Evolutionary conservation across 129 eudicot species (phyloP).

Genomic region (Chrysanthemum seticuspe): DNA sequence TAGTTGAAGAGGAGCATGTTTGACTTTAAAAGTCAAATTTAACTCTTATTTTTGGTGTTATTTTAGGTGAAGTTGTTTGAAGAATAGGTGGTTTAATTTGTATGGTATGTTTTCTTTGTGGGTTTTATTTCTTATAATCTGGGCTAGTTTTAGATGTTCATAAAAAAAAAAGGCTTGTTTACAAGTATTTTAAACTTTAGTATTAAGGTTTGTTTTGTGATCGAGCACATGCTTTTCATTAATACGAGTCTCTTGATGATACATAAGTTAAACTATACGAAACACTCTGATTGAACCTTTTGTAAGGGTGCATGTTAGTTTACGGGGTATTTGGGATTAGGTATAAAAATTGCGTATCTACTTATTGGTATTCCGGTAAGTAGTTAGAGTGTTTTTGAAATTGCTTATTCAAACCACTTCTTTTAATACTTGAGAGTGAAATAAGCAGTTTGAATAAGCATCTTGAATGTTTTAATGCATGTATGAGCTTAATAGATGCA

Average conservation of each 20-base stretch:
- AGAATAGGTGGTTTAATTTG: constrained; percentile 12
- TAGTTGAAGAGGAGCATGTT: constrained; percentile 13
- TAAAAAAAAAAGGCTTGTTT: background rate
- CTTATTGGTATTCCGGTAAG: too few relatives aligned
- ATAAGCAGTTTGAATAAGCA: too few relatives aligned
- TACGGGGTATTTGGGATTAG: too few relatives aligned
- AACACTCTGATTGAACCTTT: too few relatives aligned
- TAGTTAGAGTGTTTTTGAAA: too few relatives aligned
- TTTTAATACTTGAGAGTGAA: too few relatives aligned
- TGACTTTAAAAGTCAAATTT: constrained; percentile 21
- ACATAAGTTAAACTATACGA: too few relatives aligned
- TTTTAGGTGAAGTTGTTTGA: background rate
- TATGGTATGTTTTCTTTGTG: background rate
- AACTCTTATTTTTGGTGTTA: background rate
- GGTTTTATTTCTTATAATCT: background rate
- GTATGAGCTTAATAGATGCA: too few relatives aligned
- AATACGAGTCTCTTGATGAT: too few relatives aligned
- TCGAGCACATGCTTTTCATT: background rate
- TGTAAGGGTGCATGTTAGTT: too few relatives aligned
- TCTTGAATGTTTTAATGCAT: background rate
- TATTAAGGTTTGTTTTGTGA: background rate
- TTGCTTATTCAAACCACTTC: too few relatives aligned
- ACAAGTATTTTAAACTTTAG: background rate
- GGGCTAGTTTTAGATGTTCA: background rate
- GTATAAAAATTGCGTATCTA: too few relatives aligned